Evolutionary conservation across 495 filamentous ascomycete genomes (phyloP).

Genomic region (Hypoxylon subgilvum): DNA sequence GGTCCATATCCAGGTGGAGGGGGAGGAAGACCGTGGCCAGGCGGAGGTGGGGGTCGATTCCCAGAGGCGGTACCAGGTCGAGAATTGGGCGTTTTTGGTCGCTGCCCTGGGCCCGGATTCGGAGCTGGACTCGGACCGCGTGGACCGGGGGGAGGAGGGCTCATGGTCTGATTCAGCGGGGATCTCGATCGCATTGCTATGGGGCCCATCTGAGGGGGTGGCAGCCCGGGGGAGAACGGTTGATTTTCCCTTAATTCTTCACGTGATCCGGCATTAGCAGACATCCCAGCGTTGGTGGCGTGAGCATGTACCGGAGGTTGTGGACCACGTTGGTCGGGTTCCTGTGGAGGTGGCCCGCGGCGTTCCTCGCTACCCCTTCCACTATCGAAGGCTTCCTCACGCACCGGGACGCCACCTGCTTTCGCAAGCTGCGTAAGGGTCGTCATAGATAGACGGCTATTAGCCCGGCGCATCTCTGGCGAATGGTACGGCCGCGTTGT

Average conservation of each 20-base stretch:
- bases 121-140: constrained; percentile 37
- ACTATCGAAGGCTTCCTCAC: constrained; percentile 8
- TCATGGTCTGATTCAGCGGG: constrained; percentile 40
- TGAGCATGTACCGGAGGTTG: constrained; percentile 53
- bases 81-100: constrained; percentile 38
- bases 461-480: constrained; percentile 76
- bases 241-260: constrained; percentile 52
- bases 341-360: constrained; percentile 39
- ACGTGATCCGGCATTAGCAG: constrained; percentile 59
- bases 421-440: constrained; percentile 79
- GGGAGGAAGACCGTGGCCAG: no score
- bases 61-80: constrained; percentile 39
- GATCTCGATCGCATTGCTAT: constrained; percentile 45
- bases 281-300: constrained; percentile 51
- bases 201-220: constrained; percentile 43
- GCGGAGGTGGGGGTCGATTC: constrained; percentile 34
- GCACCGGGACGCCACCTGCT: constrained; percentile 58
- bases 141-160: constrained; percentile 14
- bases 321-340: constrained; percentile 40
- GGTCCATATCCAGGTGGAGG: constrained; percentile 33
- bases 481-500: constrained; percentile 70
- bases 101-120: constrained; percentile 16
- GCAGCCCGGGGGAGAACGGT: constrained; percentile 39
- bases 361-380: constrained; percentile 35
- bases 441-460: constrained; percentile 77